Percentiles rank a stretch among this genome's conserved stretches.
Evolutionary conservation across 257 asterid genomes (phyloP).

Genomic region (Paraleonurus japonicus): DNA sequence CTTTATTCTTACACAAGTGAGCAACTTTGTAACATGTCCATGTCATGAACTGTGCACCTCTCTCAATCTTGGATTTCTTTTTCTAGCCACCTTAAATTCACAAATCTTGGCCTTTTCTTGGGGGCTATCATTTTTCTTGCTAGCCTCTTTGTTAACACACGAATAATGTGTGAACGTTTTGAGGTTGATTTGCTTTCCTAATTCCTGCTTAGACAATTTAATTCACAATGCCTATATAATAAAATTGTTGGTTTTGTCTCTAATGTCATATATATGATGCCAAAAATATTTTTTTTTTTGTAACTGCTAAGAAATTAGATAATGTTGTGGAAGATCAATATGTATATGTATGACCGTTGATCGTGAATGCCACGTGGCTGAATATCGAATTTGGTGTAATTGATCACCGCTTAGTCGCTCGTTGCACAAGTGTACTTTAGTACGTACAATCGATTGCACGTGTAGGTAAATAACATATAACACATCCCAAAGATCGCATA

Average conservation of each 20-base stretch:
- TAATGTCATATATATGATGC: not conserved
- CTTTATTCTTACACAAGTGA: constrained; percentile 50
- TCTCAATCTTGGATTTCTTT: constrained; percentile 25
- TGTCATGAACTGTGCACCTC: constrained; percentile 29
- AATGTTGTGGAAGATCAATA: not conserved
- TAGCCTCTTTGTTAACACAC: not conserved
- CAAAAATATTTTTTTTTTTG: no score
- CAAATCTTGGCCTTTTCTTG: constrained; percentile 29
- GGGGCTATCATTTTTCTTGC: not conserved
- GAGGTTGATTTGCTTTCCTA: not conserved
- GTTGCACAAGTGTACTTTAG: not conserved
- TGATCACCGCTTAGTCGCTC: not conserved
- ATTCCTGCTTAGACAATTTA: not conserved
- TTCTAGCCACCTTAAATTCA: constrained; percentile 34
- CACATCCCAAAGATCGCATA: not conserved
- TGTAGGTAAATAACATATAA: not conserved
- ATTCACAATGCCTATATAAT: no score
- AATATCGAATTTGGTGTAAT: not conserved
- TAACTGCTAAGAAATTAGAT: not conserved
- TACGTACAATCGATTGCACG: not conserved
- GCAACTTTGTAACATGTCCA: constrained; percentile 43
- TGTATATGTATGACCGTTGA: not conserved
- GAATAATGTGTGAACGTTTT: constrained; percentile 14
- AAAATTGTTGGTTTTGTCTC: no score
- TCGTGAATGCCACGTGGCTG: not conserved